Evolutionary conservation across 768 basidiomycete species (phyloP).

Genomic region (Leucocoprinus birnbaumii): DNA sequence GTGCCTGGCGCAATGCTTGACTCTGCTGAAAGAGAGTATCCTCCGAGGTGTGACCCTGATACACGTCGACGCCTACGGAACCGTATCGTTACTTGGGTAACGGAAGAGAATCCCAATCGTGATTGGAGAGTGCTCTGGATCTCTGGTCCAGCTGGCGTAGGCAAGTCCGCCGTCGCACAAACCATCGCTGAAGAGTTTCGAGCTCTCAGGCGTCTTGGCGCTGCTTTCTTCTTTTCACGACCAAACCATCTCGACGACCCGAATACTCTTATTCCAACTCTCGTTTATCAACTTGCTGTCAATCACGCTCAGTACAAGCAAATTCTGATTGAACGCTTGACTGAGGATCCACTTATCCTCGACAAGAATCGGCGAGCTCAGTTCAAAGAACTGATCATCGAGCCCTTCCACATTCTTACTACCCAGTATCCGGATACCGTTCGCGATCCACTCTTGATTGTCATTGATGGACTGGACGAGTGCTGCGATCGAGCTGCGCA

Average conservation of each 20-base stretch:
- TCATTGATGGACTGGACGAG: neutral
- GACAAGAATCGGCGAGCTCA: neutral
- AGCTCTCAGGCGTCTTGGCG: neutral
- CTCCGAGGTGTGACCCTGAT: neutral
- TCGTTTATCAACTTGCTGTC: constrained; percentile 1
- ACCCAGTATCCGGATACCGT: neutral
- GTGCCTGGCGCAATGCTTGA: no score
- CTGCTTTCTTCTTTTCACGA: constrained; percentile 8
- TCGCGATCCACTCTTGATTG: neutral
- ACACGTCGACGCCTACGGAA: neutral
- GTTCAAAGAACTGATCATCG: neutral
- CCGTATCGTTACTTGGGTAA: neutral
- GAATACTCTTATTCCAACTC: neutral
- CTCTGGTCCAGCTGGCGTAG: constrained; percentile 5
- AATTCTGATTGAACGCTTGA: neutral
- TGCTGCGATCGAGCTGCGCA: neutral
- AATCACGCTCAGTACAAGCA: neutral
- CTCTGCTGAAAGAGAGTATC: neutral
- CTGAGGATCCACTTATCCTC: neutral
- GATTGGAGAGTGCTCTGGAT: constrained; percentile 1
- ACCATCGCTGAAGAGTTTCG: constrained; percentile 1
- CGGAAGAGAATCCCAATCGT: neutral
- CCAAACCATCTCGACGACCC: neutral
- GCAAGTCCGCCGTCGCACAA: constrained; percentile 9
- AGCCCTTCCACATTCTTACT: neutral